Evolutionary conservation across 1,284 basidiomycete species (phyloP), one percentile per base, ranked within the genome.

Genomic region (Cryptococcus sp.): DNA sequence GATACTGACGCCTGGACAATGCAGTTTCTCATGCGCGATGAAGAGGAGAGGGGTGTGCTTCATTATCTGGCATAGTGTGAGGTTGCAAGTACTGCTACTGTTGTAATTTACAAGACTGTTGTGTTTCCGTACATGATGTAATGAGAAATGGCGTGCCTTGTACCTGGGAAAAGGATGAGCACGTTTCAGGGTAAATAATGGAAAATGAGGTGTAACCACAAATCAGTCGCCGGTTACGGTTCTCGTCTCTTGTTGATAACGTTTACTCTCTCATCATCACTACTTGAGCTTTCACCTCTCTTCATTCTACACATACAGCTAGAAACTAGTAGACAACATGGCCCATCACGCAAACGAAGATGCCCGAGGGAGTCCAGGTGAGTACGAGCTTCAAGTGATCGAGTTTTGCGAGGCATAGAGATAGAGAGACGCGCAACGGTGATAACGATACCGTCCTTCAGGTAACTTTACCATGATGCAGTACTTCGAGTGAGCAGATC

Each of bases 1-100:
- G 17, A 20, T 16, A 17, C 25, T 51, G 48, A 25, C 52, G 29
- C 19, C 16, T 52, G 26, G 7, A 3, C n/a, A n/a, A 39, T 6
- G 20, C 55, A 95, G 73, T 96, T 93, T 79, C 73, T 96, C 76
- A 84, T 84, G 74, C 81, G 93, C 50, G 87, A 88, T 69, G 84
- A 87, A 19, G 81, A 83, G 26, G 87, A 91, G 68, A 84, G 81
- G 77, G 86, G 85, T 63, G 78, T 83, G 69, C 87, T 90, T 64
- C 78, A 86, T 48, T 95, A 95, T 74, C 82, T 94, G 34, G 91
- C 92, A 10, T 89, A 66, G 56, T 4, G 5, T 34, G 29, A 34
- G 3, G 29, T 4, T 34, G 29, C 29, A 34, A 34, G 29, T 34
- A 34, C 8, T 29, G n/a, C n/a, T n/a, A n/a, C n/a, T 34, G 29